A percentile compares a stretch with the other conserved stretches of the same genome.
phyloP scores from a whole-genome alignment of 1,284 basidiomycete species.

The Pholiota adiposa region DNA sequence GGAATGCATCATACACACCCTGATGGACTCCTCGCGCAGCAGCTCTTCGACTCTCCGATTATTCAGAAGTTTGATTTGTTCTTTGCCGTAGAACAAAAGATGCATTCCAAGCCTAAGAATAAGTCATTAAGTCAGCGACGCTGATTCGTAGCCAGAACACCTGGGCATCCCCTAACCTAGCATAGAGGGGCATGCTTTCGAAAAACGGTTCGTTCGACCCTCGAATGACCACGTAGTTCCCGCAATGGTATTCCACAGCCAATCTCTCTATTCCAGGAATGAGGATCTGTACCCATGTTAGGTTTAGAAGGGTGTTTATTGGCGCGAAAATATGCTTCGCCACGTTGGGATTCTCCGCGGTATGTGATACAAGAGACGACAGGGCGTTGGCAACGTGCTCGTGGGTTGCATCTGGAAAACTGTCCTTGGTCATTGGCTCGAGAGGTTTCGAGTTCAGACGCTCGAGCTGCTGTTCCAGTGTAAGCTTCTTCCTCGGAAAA shows the following conservation, averaged over 20 bases:
- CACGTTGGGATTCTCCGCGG: conserved; percentile 41
- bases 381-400: conserved; percentile 44
- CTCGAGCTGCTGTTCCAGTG: neutral
- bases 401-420: conserved; percentile 33
- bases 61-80: conserved; percentile 58
- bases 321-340: conserved; percentile 47
- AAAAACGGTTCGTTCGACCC: conserved; percentile 66
- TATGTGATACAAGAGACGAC: conserved; percentile 45
- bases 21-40: conserved; percentile 69
- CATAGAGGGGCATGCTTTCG: conserved; percentile 84
- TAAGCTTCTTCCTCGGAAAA: neutral
- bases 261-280: conserved; percentile 60
- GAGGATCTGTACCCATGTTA: conserved; percentile 48
- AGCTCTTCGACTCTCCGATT: conserved; percentile 59
- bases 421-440: conserved; percentile 30
- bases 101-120: conserved; percentile 70
- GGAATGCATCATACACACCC: conserved; percentile 39
- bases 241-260: conserved; percentile 56
- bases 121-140: neutral
- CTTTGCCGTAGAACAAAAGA: conserved; percentile 70
- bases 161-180: conserved; percentile 39
- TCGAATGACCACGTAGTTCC: conserved; percentile 71
- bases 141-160: neutral
- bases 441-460: conserved; percentile 23
- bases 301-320: conserved; percentile 31